Base-by-base conservation (phyloP, 768 basidiomycete genomes). In the Pleurotus eryngii region DNA sequence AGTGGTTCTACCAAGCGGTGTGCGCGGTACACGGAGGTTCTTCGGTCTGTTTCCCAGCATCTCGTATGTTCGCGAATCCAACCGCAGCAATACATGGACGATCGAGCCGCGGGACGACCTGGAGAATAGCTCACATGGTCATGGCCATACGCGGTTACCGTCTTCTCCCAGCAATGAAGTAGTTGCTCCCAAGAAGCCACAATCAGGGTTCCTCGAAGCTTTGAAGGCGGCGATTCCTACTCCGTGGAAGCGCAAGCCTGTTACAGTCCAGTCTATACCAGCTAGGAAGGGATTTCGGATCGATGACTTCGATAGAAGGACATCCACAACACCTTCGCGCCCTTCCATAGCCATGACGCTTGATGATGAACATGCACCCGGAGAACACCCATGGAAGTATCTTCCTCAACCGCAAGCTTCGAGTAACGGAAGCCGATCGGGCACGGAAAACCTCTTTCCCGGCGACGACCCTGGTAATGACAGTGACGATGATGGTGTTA, bases 1-100 rank as follows among this genome's bases (percentile, higher is more conserved):
- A 42, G 39, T 15, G 12, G 22, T 11, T 15, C 39, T 54, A 39
- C 51, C 51, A 18, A 54, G 39, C 15, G 55, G 55, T 7, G 26
- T 49, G 30, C 55, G 55, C 22, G 42, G 35, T 8, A n/a, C 45
- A 9, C 45, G 55, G 27, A 17, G 45, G 11, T 48, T 56, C 35
- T 48, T 56, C 30, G 55, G 55, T 11, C 55, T 56, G 14, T 56
- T 56, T 9, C 46, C 45, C 46, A 56, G 38, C 26, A 40, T 56
- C 17, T 49, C 46, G 5, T 40, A 46, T 37, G 55, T 56, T 18
- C n/a, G 46, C 14, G 46, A 49, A 48, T 45, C 45, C 47, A 56
- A 47, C 45, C 55, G 55, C 11, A 46, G 46, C 26, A 54, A 35
- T 9, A 56, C 55, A 35, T 56, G 55, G 55, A 49, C 55, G 17